Conservation (phyloP, 208 protist species). For the Leishmania braziliensis region DNA sequence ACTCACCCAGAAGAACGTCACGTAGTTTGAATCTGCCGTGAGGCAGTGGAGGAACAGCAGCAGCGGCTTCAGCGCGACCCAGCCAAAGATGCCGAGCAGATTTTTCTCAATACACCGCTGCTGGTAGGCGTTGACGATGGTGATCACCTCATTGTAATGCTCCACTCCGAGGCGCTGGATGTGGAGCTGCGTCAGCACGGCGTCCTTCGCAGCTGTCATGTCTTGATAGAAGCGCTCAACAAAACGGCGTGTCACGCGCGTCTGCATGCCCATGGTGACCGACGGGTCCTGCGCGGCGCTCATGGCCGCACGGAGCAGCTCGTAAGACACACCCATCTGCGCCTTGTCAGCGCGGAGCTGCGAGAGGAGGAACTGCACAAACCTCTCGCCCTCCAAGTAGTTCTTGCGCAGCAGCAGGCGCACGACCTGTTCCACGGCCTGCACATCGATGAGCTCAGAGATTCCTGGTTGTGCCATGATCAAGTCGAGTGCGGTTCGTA, state of each 20-base stretch:
- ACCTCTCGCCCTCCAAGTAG: slow-evolving; percentile 64
- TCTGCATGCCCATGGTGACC: slow-evolving; percentile 48
- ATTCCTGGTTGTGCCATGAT: slow-evolving; percentile 70
- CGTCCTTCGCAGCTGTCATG: slow-evolving; percentile 65
- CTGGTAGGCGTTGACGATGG: slow-evolving; percentile 72
- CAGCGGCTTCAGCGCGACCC: slow-evolving; percentile 72
- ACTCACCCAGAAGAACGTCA: slow-evolving; percentile 86
- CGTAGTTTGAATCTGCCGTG: slow-evolving; percentile 86
- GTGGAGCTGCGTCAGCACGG: slow-evolving; percentile 76
- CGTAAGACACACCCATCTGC: slow-evolving; percentile 26
- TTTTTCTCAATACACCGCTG: slow-evolving; percentile 54
- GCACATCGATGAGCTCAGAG: slow-evolving; percentile 75
- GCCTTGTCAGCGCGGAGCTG: slow-evolving; percentile 45
- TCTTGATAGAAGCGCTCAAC: slow-evolving; percentile 72
- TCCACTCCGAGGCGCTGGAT: slow-evolving; percentile 73
- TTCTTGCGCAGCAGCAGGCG: slow-evolving; percentile 54
- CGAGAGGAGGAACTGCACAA: slow-evolving; percentile 66
- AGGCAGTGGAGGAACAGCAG: slow-evolving; percentile 77
- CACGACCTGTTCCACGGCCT: slow-evolving; percentile 64
- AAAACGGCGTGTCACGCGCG: slow-evolving; percentile 43
- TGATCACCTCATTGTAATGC: slow-evolving; percentile 63
- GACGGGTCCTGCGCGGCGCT: slow-evolving; percentile 76
- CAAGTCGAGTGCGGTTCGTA: slow-evolving; percentile 53
- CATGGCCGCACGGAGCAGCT: slow-evolving; percentile 57
- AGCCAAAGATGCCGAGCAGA: slow-evolving; percentile 82